These are phyloP conservation scores for Alternaria novae-zelandiae DNA, from an alignment of 2,329 filamentous ascomycete genomes.

Conservation along the genomic window DNA sequence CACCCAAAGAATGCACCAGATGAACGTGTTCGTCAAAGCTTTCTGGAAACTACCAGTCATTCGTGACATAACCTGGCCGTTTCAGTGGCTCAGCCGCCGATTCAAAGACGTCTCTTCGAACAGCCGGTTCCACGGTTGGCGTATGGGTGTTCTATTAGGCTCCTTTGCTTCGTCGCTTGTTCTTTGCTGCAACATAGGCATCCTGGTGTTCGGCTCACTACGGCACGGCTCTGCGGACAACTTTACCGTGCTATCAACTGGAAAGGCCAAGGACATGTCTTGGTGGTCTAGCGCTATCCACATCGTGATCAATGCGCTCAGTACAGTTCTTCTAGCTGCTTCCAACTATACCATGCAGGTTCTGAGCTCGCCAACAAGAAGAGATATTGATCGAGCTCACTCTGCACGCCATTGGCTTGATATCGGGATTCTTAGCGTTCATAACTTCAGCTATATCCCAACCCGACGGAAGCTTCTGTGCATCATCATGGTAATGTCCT, in stretches of 20 bases:
- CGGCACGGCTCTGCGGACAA: neutral
- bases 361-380: conserved; percentile 29
- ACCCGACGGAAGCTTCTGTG: conserved; percentile 7
- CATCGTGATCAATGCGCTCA: conserved; percentile 57
- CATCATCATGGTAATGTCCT: conserved; percentile 30
- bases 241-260: neutral
- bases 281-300: conserved; percentile 41
- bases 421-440: conserved; percentile 51
- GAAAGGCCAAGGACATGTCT: neutral
- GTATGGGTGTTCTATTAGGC: neutral
- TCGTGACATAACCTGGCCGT: neutral
- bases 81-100: neutral
- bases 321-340: conserved; percentile 31
- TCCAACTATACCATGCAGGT: conserved; percentile 39
- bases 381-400: conserved; percentile 31
- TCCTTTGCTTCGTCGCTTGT: neutral
- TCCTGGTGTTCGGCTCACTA: neutral
- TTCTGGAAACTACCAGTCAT: neutral
- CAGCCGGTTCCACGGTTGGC: neutral
- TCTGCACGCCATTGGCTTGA: conserved; percentile 47
- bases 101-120: neutral
- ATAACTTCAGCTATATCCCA: conserved; percentile 40
- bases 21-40: neutral
- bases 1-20: neutral
- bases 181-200: neutral